A percentile compares a stretch with the other conserved stretches of the same genome.
These are phyloP conservation scores for Boletales sp. DNA, from an alignment of 768 basidiomycete genomes.

Conservation along the genomic window DNA sequence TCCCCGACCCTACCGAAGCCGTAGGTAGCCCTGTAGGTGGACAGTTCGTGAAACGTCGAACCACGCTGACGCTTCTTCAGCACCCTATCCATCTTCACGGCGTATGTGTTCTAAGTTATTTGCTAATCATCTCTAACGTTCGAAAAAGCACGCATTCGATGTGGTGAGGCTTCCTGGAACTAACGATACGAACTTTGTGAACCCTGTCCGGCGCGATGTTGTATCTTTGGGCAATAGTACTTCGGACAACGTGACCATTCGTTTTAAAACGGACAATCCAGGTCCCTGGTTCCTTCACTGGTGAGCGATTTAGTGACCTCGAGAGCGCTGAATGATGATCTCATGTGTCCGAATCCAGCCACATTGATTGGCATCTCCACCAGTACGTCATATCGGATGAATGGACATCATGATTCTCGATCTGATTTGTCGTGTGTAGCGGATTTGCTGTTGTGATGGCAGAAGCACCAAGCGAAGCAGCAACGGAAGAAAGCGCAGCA, in stretches of 20 bases:
- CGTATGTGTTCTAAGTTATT: slow-evolving; percentile 14
- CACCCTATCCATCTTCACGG: slow-evolving; percentile 38
- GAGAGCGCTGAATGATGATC: neutral
- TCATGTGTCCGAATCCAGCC: neutral
- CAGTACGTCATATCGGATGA: neutral
- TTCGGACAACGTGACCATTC: slow-evolving; percentile 45
- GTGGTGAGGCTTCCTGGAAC: slow-evolving; percentile 30
- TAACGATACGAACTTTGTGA: slow-evolving; percentile 28
- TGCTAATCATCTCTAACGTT: neutral
- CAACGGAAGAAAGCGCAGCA: neutral
- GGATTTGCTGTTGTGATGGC: slow-evolving; percentile 2
- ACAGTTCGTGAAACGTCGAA: neutral
- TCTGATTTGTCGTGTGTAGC: neutral
- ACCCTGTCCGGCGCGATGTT: slow-evolving; percentile 32
- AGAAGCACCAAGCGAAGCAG: neutral
- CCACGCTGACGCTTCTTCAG: slow-evolving; percentile 1
- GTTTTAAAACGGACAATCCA: slow-evolving; percentile 60
- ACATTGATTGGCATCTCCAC: slow-evolving; percentile 5
- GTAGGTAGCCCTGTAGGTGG: slow-evolving; percentile 25
- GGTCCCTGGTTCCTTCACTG: slow-evolving; percentile 53
- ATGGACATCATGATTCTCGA: no score
- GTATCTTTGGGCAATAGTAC: slow-evolving; percentile 18
- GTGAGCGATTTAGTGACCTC: slow-evolving; percentile 2
- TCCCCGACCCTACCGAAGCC: slow-evolving; percentile 30
- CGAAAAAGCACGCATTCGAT: slow-evolving; percentile 27